These are phyloP conservation scores for Globisporangium alternatum DNA, from an alignment of 352 stramenopile genomes.

Conservation along the genomic window DNA sequence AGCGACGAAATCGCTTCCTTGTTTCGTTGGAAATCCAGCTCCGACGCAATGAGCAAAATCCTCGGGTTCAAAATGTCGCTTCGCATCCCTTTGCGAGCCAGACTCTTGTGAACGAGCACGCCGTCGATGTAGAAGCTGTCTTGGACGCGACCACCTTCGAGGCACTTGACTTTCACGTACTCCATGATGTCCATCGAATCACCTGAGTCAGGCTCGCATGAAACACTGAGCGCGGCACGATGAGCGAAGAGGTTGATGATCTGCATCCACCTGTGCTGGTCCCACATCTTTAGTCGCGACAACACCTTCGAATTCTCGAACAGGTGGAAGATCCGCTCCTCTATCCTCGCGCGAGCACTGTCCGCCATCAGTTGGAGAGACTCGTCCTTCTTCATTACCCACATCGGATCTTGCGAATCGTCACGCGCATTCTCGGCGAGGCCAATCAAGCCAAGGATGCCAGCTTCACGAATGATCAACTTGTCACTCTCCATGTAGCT, in stretches of 20 bases:
- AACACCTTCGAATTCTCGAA: slow-evolving; percentile 51
- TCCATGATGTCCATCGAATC: slow-evolving; percentile 85
- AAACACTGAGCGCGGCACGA: slow-evolving; percentile 58
- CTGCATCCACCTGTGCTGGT: slow-evolving; percentile 83
- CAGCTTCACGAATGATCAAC: slow-evolving; percentile 40
- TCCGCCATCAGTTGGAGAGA: slow-evolving; percentile 55
- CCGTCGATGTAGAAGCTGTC: slow-evolving; percentile 89
- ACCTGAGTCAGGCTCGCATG: slow-evolving; percentile 63
- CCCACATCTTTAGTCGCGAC: slow-evolving; percentile 57
- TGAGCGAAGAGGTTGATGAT: slow-evolving; percentile 73
- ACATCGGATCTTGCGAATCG: slow-evolving; percentile 45
- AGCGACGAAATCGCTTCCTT: slow-evolving; percentile 81
- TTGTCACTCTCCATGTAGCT: slow-evolving; percentile 29
- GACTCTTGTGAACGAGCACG: slow-evolving; percentile 84
- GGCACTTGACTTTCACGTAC: slow-evolving; percentile 78
- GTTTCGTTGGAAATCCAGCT: slow-evolving; percentile 82
- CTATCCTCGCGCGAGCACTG: slow-evolving; percentile 56
- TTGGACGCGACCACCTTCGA: slow-evolving; percentile 68
- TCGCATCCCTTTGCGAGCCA: slow-evolving; percentile 83
- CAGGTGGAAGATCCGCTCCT: slow-evolving; percentile 73
- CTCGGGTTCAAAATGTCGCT: slow-evolving; percentile 73
- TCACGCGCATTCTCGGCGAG: slow-evolving; percentile 63
- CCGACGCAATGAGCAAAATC: slow-evolving; percentile 81
- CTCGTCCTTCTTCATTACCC: slow-evolving; percentile 36
- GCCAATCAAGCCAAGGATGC: slow-evolving; percentile 55